Evolutionary conservation across 1,139 yeast species (phyloP).

Genomic region (Geotrichum phurueaensis): DNA sequence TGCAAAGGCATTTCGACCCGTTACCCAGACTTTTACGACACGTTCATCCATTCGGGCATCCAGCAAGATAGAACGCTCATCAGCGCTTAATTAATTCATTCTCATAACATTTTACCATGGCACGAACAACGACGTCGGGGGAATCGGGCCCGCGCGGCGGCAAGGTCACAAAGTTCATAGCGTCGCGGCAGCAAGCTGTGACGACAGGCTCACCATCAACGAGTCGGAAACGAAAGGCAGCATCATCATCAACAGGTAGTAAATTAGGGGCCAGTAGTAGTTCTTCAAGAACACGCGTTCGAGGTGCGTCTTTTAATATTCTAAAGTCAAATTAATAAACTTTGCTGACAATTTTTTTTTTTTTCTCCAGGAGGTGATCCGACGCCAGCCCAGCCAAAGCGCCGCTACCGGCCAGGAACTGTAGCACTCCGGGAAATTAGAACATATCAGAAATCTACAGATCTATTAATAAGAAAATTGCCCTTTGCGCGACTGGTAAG

Average conservation of each 20-base stretch:
- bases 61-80: background rate
- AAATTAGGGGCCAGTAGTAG: background rate
- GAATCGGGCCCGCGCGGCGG: slow-evolving; percentile 13
- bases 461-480: slow-evolving; percentile 66
- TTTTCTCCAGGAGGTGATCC: slow-evolving; percentile 21
- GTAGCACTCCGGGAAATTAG: slow-evolving; percentile 73
- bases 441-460: slow-evolving; percentile 71
- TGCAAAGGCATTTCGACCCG: background rate
- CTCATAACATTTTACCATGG: background rate
- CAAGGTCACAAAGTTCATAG: slow-evolving; percentile 13
- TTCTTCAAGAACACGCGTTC: background rate
- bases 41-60: background rate
- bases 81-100: background rate
- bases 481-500: slow-evolving; percentile 80
- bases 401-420: slow-evolving; percentile 67
- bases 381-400: slow-evolving; percentile 32
- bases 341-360: slow-evolving; percentile 1
- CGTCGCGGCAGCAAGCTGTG: slow-evolving; percentile 6
- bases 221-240: background rate
- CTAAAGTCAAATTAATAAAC: background rate
- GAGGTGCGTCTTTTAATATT: background rate
- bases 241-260: background rate
- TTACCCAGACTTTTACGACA: background rate
- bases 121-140: slow-evolving; percentile 8
- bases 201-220: background rate